Evolutionary conservation across 257 asterid genomes (phyloP), one percentile per base, ranked within the genome.

Genomic region (Eustoma russellianum): DNA sequence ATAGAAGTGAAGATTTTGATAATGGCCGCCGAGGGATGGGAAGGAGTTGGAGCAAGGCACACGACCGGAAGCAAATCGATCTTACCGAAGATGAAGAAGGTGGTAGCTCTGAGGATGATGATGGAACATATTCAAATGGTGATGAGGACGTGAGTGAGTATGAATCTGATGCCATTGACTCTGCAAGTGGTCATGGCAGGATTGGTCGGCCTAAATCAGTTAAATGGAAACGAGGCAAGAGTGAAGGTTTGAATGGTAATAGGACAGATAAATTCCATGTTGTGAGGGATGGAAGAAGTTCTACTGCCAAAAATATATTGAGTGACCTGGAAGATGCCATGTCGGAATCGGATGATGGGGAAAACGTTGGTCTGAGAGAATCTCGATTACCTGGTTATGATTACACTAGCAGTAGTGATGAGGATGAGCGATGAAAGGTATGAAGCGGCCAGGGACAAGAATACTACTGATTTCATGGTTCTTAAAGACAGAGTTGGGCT

Each of bases 321-420:
- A 71, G 77, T 64, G 86, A 82, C 56, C 55, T 76, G 65, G 90
- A 80, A 33, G 83, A 76, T 67, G 76, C 45, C 35, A 65, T 55
- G 53, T 68, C 64, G 70, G 81, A 59, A 38, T 69, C 88, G 13
- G 85, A 79, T 48, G 73, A 70, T 18, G 68, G 17, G 49, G 65
- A 66, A 50, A 70, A 48, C 41, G 61, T 28, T 41, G 68, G 56
- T 28, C n/a, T n/a, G 46, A 53, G 57, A 50, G 48, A 59, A 47
- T 41, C 69, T 17, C 44, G 70, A 54, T 47, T 55, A 35, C 59
- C 61, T 13, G 19, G 19, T 50, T 28, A 56, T 61, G 51, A 67
- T 64, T 71, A 61, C 60, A 40, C 46, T 65, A 75, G 79, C 72
- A 70, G 71, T 41, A 75, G 62, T 14, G 77, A 78, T 38, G 83